Percentiles rank a stretch among this genome's conserved stretches.
Evolutionary conservation across 306 rosid species (phyloP).

Genomic region (Quercus suber): DNA sequence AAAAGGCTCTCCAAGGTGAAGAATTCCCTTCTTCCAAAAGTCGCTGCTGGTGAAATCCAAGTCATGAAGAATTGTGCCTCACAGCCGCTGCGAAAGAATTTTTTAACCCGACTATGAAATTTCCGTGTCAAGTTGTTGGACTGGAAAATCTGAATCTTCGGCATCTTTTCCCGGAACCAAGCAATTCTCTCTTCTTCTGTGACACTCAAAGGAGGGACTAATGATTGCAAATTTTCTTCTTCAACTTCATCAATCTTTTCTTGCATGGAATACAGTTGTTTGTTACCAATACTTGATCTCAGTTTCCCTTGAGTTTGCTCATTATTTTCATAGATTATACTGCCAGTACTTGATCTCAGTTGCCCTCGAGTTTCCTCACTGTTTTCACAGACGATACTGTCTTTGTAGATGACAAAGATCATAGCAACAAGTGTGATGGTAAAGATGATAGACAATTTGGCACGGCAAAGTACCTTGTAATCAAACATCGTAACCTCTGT

Average conservation of each 20-base stretch:
- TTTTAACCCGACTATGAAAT: conserved; percentile 42
- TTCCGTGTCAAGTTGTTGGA: conserved; percentile 31
- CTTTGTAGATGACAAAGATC: conserved; percentile 33
- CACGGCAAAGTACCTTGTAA: conserved; percentile 16
- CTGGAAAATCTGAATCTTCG: conserved; percentile 42
- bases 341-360: conserved; percentile 16
- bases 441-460: conserved; percentile 32
- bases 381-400: conserved; percentile 16
- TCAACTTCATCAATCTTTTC: conserved; percentile 19
- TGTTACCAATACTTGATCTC: conserved; percentile 13
- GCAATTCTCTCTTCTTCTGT: conserved; percentile 47
- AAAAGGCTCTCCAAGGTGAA: conserved; percentile 54
- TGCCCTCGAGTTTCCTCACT: background rate
- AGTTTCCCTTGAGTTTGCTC: background rate
- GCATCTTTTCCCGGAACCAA: conserved; percentile 48
- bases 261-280: conserved; percentile 27
- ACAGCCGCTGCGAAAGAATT: conserved; percentile 38
- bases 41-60: conserved; percentile 51
- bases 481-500: conserved; percentile 32
- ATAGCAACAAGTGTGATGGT: conserved; percentile 32
- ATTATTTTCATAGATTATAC: no score
- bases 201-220: conserved; percentile 37
- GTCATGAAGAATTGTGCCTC: conserved; percentile 68
- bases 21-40: conserved; percentile 48
- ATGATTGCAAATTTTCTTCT: conserved; percentile 15